These are phyloP conservation scores for Aphanomyces euteiches DNA, from an alignment of 352 stramenopile species.

Conservation along the genomic window DNA sequence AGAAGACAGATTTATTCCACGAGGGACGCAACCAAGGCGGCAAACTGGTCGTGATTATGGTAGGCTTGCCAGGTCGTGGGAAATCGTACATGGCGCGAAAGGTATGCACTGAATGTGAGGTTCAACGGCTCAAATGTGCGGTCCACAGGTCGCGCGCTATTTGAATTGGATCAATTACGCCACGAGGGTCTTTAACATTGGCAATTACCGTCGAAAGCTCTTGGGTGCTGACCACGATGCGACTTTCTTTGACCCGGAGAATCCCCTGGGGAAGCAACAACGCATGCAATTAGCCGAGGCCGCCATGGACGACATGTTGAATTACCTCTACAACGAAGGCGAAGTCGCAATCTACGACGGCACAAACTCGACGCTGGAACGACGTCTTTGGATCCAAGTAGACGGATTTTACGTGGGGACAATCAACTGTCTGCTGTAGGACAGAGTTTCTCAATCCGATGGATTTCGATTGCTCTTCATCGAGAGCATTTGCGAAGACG, in stretches of 20 bases:
- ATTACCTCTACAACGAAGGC: constrained; percentile 47
- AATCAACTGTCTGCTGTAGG: neutral
- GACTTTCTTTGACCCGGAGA: constrained; percentile 91
- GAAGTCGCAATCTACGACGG: constrained; percentile 89
- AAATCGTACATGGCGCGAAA: constrained; percentile 97
- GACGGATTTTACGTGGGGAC: neutral
- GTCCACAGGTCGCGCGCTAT: constrained; percentile 45
- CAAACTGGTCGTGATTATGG: constrained; percentile 95
- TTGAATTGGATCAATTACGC: constrained; percentile 72
- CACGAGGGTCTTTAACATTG: constrained; percentile 92
- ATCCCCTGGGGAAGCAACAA: constrained; percentile 64
- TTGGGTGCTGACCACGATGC: constrained; percentile 58
- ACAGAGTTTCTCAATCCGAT: constrained; percentile 33
- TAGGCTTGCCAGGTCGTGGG: constrained; percentile 90
- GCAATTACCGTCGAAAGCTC: constrained; percentile 87
- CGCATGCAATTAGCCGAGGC: constrained; percentile 73
- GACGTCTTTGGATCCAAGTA: constrained; percentile 35
- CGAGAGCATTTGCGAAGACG: constrained; percentile 91
- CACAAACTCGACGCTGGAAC: constrained; percentile 81
- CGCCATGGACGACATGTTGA: constrained; percentile 40
- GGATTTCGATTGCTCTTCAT: constrained; percentile 88
- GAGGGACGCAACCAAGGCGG: constrained; percentile 21
- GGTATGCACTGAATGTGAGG: constrained; percentile 34
- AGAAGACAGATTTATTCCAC: constrained; percentile 22
- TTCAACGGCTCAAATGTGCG: no score